Percentiles rank a stretch among this genome's conserved stretches.
These are phyloP conservation scores for Pyrrhoderma lamaoense DNA, from an alignment of 1,284 basidiomycete species.

Conservation along the genomic window DNA sequence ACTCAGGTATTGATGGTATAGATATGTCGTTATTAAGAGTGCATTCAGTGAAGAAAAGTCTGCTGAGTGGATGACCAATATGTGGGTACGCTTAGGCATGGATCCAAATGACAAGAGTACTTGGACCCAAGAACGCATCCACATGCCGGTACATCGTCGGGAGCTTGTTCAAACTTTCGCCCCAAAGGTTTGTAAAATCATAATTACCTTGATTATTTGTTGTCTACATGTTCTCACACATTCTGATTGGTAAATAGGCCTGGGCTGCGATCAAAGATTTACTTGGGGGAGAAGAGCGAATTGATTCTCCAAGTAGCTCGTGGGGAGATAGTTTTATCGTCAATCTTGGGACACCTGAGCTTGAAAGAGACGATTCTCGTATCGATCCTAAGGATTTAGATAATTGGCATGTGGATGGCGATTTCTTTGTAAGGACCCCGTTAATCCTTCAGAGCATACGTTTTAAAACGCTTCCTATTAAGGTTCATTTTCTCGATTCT, in stretches of 20 bases:
- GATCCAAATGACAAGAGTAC: slow-evolving; percentile 46
- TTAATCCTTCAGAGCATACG: not conserved
- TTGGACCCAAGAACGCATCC: slow-evolving; percentile 47
- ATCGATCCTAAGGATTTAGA: slow-evolving; percentile 38
- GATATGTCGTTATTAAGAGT: slow-evolving; percentile 40
- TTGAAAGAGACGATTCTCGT: slow-evolving; percentile 28
- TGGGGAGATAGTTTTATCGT: slow-evolving; percentile 59
- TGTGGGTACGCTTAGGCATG: slow-evolving; percentile 47
- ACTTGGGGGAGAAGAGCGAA: slow-evolving; percentile 49
- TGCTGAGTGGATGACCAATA: slow-evolving; percentile 38
- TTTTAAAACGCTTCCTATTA: not conserved
- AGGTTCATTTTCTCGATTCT: slow-evolving; percentile 55
- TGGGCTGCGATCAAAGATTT: slow-evolving; percentile 54
- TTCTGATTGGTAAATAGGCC: slow-evolving; percentile 28
- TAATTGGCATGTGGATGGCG: slow-evolving; percentile 61
- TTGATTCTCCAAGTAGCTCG: slow-evolving; percentile 37
- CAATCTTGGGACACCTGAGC: slow-evolving; percentile 43
- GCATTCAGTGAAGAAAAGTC: slow-evolving; percentile 48
- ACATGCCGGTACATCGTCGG: slow-evolving; percentile 46
- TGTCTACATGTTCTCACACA: not conserved
- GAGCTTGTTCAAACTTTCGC: slow-evolving; percentile 43
- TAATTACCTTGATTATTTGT: too few species aligned
- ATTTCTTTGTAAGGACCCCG: slow-evolving; percentile 44
- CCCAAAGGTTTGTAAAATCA: slow-evolving; percentile 37
- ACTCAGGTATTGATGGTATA: not conserved